Evolutionary conservation across 805 yeast genomes (phyloP).

Genomic region (Lipomyces sp.): DNA sequence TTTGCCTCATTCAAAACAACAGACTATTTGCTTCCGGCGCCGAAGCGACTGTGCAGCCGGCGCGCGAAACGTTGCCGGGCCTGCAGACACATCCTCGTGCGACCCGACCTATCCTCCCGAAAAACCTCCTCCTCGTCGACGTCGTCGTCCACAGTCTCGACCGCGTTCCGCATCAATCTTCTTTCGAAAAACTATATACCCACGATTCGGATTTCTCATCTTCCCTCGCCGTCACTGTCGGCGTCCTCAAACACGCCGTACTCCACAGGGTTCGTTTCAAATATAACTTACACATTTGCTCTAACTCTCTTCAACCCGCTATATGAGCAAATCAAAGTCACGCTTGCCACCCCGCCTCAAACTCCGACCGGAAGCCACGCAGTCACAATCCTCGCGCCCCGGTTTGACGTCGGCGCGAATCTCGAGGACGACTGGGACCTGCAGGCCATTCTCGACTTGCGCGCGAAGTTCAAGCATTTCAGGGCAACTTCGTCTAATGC

Average conservation of each 20-base stretch:
- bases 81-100: constrained; percentile 36
- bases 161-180: constrained; percentile 20
- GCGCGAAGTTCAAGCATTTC: constrained; percentile 2
- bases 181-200: constrained; percentile 19
- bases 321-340: constrained; percentile 11
- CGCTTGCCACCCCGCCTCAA: constrained; percentile 20
- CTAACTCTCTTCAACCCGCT: constrained; percentile 25
- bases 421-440: constrained; percentile 28
- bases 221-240: constrained; percentile 1
- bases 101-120: constrained; percentile 35
- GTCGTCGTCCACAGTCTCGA: constrained; percentile 5
- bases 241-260: constrained; percentile 1
- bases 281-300: constrained; percentile 20
- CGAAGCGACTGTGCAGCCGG: constrained; percentile 34
- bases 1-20: neutral
- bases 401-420: constrained; percentile 22
- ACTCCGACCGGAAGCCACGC: constrained; percentile 17
- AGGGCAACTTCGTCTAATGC: neutral
- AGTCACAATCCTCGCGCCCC: constrained; percentile 20
- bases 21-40: constrained; percentile 29
- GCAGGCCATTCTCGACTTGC: constrained; percentile 4
- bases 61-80: constrained; percentile 34
- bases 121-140: neutral
- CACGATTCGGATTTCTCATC: constrained; percentile 15
- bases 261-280: constrained; percentile 7